Base-by-base conservation (phyloP, 768 basidiomycete species). In the Lentinula boryana region DNA sequence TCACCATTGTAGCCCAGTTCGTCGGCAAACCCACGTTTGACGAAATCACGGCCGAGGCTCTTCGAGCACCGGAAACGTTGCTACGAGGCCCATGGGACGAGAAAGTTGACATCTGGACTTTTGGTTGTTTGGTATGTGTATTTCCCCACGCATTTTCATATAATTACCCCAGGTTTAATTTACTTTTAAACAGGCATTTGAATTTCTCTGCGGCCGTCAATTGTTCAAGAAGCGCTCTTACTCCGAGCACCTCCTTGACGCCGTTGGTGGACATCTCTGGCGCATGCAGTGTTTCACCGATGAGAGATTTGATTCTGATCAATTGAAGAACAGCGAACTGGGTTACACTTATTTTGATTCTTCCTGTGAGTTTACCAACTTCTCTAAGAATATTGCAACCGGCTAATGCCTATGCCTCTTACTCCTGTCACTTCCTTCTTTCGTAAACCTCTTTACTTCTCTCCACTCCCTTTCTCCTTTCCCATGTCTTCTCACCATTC, bases 81-180 rank as follows among this genome's bases (percentile, higher is more conserved):
- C 61, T 74, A n/a, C 60, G 63, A 36, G 67, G 67, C 21, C 60
- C 62, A 21, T 74, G 71, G 69, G 65, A 70, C 41, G 61, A 63
- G 59, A 66, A 65, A 41, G 69, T 68, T 7, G 71, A 74, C 56
- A 71, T 72, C 41, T 72, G 72, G 71, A 58, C 69, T 8, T 69
- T 71, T 58, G 71, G 71, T 36, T 74, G 70, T 64, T 56, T 70
- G 56, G 72, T 72, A 57, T 33, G 60, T 63, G 23, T 5, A 32
- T 54, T 40, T 27, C 10, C 31, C 27, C 55, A 21, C 23, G 10
- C 27, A 27, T 15, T 7, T 36, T 9, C 8, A 6, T 41, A 41
- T 8, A 21, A 1, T 16, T 38, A n/a, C 18, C 53, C n/a, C 33
- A 23, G 0, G 10, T 10, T 32, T 43, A 56, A 12, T 12, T 36